These are phyloP conservation scores for Jatropha curcas DNA, from an alignment of 345 rosid genomes.

Conservation along the genomic window DNA sequence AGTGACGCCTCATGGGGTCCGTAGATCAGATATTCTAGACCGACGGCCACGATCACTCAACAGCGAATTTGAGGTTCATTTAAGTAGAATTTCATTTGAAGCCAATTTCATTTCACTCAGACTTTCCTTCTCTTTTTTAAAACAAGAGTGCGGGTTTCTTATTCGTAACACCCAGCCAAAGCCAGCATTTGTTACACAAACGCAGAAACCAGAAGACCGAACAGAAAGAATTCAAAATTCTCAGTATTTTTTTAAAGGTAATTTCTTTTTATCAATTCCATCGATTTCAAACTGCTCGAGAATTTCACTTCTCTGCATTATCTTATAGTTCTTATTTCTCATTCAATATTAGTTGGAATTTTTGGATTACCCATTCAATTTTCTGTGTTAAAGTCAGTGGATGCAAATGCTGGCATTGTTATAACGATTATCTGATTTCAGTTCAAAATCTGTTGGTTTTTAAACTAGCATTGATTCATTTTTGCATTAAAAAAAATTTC, in stretches of 20 bases:
- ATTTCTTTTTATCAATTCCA: background rate
- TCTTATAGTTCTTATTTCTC: no score
- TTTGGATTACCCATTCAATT: background rate
- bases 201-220: background rate
- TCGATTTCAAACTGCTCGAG: background rate
- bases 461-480: background rate
- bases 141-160: slow-evolving; percentile 47
- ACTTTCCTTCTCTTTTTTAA: slow-evolving; percentile 27
- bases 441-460: background rate
- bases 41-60: slow-evolving; percentile 40
- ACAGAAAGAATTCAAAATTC: background rate
- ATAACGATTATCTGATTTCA: background rate
- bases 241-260: background rate
- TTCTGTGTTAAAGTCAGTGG: background rate
- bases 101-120: slow-evolving; percentile 24
- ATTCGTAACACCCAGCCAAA: slow-evolving; percentile 8
- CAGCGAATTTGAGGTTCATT: slow-evolving; percentile 35
- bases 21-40: slow-evolving; percentile 10
- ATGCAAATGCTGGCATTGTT: background rate
- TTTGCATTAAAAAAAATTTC: no score
- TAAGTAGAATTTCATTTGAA: slow-evolving; percentile 39
- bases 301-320: no score
- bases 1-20: slow-evolving; percentile 32
- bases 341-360: no score
- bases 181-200: background rate